Percentiles rank a stretch among this genome's conserved stretches.
Evolutionary conservation across 345 rosid genomes (phyloP).

Genomic region (Capsella bursapastoris): DNA sequence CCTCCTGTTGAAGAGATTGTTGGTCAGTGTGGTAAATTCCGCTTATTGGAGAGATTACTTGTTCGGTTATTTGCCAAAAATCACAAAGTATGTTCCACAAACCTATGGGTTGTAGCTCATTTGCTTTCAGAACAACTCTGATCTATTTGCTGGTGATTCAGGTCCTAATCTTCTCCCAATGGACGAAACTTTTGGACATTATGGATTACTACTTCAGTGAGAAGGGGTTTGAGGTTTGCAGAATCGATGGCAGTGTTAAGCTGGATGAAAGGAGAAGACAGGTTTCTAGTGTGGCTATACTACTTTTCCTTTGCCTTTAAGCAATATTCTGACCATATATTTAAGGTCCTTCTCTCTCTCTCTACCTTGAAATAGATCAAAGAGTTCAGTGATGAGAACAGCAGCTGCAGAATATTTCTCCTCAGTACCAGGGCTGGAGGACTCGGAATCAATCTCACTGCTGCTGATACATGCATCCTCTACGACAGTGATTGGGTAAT

Average conservation of each 20-base stretch:
- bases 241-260: conserved; percentile 86
- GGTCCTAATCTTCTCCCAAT: conserved; percentile 89
- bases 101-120: conserved; percentile 19
- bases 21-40: conserved; percentile 90
- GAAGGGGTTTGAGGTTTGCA: conserved; percentile 83
- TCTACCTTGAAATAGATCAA: conserved; percentile 56
- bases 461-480: conserved; percentile 93
- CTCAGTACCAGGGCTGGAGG: conserved; percentile 99
- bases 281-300: conserved; percentile 48
- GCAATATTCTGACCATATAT: neutral
- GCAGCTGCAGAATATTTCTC: conserved; percentile 71
- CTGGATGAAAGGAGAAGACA: conserved; percentile 84
- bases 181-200: conserved; percentile 88
- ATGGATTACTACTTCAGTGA: conserved; percentile 96
- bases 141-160: conserved; percentile 43
- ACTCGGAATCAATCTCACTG: conserved; percentile 94
- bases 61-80: conserved; percentile 60
- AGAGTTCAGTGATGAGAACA: conserved; percentile 77
- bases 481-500: conserved; percentile 98
- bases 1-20: conserved; percentile 86
- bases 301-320: neutral
- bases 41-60: conserved; percentile 75
- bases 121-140: conserved; percentile 25
- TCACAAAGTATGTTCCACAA: conserved; percentile 70
- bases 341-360: neutral